Evolutionary conservation across 306 rosid genomes (phyloP), one percentile per base, ranked within the genome.

Genomic region (Ammopiptanthus mongolicus): DNA sequence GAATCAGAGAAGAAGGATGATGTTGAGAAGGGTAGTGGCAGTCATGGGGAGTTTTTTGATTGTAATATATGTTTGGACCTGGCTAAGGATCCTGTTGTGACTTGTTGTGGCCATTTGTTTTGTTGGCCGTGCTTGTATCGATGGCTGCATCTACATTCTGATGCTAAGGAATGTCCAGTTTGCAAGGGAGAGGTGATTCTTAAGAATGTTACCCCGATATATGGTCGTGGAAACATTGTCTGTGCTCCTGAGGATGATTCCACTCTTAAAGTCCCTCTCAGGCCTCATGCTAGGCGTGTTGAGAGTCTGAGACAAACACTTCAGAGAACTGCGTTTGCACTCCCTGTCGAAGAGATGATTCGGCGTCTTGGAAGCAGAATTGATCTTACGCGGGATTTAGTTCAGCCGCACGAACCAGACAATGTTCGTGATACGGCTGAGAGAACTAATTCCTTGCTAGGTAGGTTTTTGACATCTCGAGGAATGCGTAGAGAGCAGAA

Each of bases 51-150:
- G 66, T 96, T 96, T 57, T 96, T 90, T 15, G 98, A 96, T 82
- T 96, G 99, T 73, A 92, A 90, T 82, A 89, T 92, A n/a, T 96
- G 99, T 84, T 81, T 96, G 84, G 98, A 92, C 83, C 64, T 92
- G 77, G 78, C 98, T 71, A 90, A 80, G 82, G 95, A 96, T 55
- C 99, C 98, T 48, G 98, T 96, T 78, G 91, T 96, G 57, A 96
- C 99, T 73, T 89, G 97, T 75, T 96, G 99, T 51, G 99, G 99
- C 69, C 99, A 96, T 84, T 79, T 96, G 79, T 92, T 90, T 81
- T 96, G 98, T 76, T 96, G 98, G 99, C 77, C 97, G 0, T 96
- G 99, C 80, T 73, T 96, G 25, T 96, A 92, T 78, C 85, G 94
- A 18, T 92, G 98, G 98, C 57, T 96, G 73, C 89, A 92, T 84